phyloP scores from a whole-genome alignment of 345 rosid species.

The Punica granatum region DNA sequence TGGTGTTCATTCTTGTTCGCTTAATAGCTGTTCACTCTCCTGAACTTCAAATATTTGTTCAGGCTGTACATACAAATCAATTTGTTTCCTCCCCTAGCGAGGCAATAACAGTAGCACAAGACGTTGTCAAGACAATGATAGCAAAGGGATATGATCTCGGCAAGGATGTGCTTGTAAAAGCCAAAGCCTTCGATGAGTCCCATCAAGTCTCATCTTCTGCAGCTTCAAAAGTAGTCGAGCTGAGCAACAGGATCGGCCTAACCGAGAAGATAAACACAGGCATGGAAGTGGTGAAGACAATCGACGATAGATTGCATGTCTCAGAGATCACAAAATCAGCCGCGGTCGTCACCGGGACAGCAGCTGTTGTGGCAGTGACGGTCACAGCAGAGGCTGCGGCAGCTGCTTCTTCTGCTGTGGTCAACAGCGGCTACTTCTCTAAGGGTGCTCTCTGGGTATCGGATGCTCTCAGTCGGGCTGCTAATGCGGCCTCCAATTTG shows the following conservation, averaged over 20 bases:
- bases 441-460: slow-evolving; percentile 87
- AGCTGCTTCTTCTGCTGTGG: slow-evolving; percentile 56
- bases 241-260: slow-evolving; percentile 60
- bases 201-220: slow-evolving; percentile 50
- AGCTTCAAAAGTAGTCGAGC: slow-evolving; percentile 54
- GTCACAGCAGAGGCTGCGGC: slow-evolving; percentile 53
- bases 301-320: slow-evolving; percentile 63
- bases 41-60: slow-evolving; percentile 2
- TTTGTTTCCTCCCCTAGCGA: slow-evolving; percentile 58
- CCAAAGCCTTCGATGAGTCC: slow-evolving; percentile 70
- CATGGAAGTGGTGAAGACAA: slow-evolving; percentile 47
- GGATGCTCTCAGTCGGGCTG: slow-evolving; percentile 48
- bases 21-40: background rate
- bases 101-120: slow-evolving; percentile 69
- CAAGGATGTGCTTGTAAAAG: slow-evolving; percentile 61
- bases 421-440: slow-evolving; percentile 69
- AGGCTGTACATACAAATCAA: slow-evolving; percentile 34
- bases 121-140: slow-evolving; percentile 70
- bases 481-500: slow-evolving; percentile 61
- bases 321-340: slow-evolving; percentile 61
- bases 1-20: background rate
- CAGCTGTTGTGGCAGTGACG: slow-evolving; percentile 57
- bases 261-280: slow-evolving; percentile 56
- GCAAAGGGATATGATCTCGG: slow-evolving; percentile 66
- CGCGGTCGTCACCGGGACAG: slow-evolving; percentile 57